Conservation (phyloP, 2,329 filamentous ascomycete genomes). For the Talaromyces sp. region DNA sequence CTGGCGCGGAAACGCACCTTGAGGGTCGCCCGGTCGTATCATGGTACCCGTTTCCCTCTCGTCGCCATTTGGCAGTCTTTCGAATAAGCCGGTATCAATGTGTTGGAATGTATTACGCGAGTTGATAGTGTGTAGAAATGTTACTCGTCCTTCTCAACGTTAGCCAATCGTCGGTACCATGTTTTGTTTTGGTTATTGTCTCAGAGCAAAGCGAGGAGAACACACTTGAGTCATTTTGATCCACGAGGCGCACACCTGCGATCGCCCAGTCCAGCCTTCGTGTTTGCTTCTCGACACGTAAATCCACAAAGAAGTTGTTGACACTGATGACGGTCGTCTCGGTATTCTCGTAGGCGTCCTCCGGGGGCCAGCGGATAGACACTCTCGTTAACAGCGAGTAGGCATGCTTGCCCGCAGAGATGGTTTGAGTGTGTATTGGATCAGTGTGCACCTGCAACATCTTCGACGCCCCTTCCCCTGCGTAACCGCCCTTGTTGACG, state of each 20-base stretch:
- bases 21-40: constrained; percentile 12
- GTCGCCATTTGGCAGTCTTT: constrained; percentile 12
- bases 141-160: constrained; percentile 11
- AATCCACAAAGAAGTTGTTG: constrained; percentile 43
- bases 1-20: constrained; percentile 12
- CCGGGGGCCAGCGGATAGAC: constrained; percentile 44
- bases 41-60: constrained; percentile 15
- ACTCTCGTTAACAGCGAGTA: constrained; percentile 37
- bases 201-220: neutral
- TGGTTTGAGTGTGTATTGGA: constrained; percentile 16
- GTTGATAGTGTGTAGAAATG: constrained; percentile 16
- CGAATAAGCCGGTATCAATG: constrained; percentile 15
- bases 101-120: constrained; percentile 18
- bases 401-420: constrained; percentile 16
- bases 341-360: constrained; percentile 40
- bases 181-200: no score
- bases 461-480: constrained; percentile 12
- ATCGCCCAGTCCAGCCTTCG: constrained; percentile 43
- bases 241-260: constrained; percentile 39
- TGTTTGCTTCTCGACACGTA: constrained; percentile 38
- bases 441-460: constrained; percentile 14
- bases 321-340: constrained; percentile 45
- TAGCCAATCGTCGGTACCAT: neutral
- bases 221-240: constrained; percentile 21
- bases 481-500: neutral